These are phyloP conservation scores for Telopea speciosissima DNA, from an alignment of 177 flowering plant species.

Conservation along the genomic window DNA sequence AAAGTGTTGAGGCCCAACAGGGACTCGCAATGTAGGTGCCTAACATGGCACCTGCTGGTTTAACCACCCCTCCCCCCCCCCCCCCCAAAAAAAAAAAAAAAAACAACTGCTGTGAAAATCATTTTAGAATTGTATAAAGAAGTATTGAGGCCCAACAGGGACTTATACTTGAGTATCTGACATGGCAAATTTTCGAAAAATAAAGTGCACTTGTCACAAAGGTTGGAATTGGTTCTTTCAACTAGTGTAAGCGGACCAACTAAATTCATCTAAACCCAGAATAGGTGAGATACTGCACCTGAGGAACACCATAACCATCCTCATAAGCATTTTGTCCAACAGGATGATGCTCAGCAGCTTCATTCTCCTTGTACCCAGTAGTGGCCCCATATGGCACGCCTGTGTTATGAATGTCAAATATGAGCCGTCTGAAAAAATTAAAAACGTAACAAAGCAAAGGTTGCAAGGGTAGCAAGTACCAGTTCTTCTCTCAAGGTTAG, in stretches of 20 bases:
- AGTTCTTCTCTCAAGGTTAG: conserved; percentile 53
- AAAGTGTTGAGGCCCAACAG: too few relatives aligned
- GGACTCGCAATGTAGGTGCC: too few relatives aligned
- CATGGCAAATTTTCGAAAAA: too few relatives aligned
- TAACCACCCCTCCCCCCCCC: too few relatives aligned
- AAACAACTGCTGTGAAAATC: too few relatives aligned
- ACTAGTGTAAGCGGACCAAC: neutral
- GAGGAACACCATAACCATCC: conserved; percentile 55
- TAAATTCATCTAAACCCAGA: conserved; percentile 8
- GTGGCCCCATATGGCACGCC: conserved; percentile 49
- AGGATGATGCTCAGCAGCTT: conserved; percentile 37
- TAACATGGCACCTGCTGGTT: too few relatives aligned
- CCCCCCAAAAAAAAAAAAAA: too few relatives aligned
- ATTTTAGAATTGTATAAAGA: too few relatives aligned
- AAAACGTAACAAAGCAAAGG: neutral
- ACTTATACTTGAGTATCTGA: too few relatives aligned
- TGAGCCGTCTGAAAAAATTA: conserved; percentile 6
- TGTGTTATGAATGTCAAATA: conserved; percentile 16
- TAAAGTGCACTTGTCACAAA: too few relatives aligned
- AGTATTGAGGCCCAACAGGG: too few relatives aligned
- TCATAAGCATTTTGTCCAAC: conserved; percentile 48
- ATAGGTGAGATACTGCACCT: conserved; percentile 40
- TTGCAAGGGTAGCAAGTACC: conserved; percentile 28
- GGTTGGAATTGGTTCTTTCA: neutral
- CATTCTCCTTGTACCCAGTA: conserved; percentile 47